These are phyloP conservation scores for Gossypium arboreum DNA, from an alignment of 345 rosid species.

Conservation along the genomic window DNA sequence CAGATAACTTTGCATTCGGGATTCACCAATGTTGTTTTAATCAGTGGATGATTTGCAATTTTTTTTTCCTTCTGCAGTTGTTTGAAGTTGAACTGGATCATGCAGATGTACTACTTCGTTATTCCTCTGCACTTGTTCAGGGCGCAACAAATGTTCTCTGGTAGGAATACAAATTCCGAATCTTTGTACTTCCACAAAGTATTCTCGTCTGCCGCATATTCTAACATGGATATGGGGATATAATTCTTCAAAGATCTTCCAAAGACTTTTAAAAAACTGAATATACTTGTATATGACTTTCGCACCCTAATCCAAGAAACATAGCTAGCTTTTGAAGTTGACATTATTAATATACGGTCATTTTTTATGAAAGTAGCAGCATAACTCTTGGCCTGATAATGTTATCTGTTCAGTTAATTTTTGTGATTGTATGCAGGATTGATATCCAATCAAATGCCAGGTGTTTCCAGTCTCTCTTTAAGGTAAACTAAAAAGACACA, in stretches of 20 bases:
- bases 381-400: not conserved
- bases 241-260: not conserved
- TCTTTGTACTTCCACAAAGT: not conserved
- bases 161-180: conserved; percentile 36
- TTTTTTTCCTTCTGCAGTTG: conserved; percentile 43
- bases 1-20: not conserved
- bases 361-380: not conserved
- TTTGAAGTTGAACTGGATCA: conserved; percentile 75
- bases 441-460: conserved; percentile 86
- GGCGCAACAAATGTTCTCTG: conserved; percentile 97
- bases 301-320: too few species aligned
- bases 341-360: not conserved
- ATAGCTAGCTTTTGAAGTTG: not conserved
- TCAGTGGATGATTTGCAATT: conserved; percentile 2
- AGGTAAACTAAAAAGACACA: conserved; percentile 30
- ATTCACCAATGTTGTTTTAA: too few species aligned
- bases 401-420: not conserved
- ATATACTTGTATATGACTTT: not conserved
- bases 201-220: not conserved
- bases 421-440: conserved; percentile 54
- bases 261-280: not conserved
- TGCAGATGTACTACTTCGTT: conserved; percentile 71
- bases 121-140: conserved; percentile 93
- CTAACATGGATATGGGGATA: not conserved
- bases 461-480: conserved; percentile 75